Evolutionary conservation across 23 red algal genomes (phyloP), one percentile per base, ranked within the genome.

Genomic region (Chondrus crispus): DNA sequence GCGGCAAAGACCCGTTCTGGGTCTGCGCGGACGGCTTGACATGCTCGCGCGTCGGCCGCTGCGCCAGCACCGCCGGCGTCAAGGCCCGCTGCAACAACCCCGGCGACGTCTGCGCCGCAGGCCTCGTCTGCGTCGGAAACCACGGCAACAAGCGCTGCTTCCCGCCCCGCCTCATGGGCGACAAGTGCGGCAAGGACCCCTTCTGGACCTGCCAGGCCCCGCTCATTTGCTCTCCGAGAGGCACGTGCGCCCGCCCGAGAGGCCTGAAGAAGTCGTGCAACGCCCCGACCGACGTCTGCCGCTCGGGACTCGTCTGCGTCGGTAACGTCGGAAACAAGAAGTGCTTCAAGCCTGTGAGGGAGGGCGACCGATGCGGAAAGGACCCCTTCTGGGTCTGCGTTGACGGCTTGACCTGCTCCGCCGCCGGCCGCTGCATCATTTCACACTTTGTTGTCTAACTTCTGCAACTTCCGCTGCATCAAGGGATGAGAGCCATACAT

Each of bases 271-370:
- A n/a, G n/a, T n/a, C n/a, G n/a, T n/a, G n/a, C n/a, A 66, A 66
- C 38, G 44, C 20, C 30, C 66, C 64, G 45, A 45, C 62, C 64
- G 43, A 53, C 6, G 19, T 88, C 64, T 77, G 71, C 38, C n/a
- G 13, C 29, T 8, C 9, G 44, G 71, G 71, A 0, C 26, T 77
- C n/a, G 38, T 46, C 43, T 77, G 71, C 38, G 71, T 38, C 0
- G 71, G 71, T 11, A 46, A 38, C 9, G 11, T 24, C 7, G 71
- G 71, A 14, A 37, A 38, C 10, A 77, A 2, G 22, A 77, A 77
- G 44, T 77, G 71, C 43, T n/a, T 77, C 38, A 77, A 77, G 44
- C 71, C 71, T 26, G 43, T 77, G 71, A 77, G 22, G 71, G 38
- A 39, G 44, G 71, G 71, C 26, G 44, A 46, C 10, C 22, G 26